Percentiles rank a stretch among this genome's conserved stretches.
These are phyloP conservation scores for Clarireedia sp. DNA, from an alignment of 2,329 filamentous ascomycete genomes.

Conservation along the genomic window DNA sequence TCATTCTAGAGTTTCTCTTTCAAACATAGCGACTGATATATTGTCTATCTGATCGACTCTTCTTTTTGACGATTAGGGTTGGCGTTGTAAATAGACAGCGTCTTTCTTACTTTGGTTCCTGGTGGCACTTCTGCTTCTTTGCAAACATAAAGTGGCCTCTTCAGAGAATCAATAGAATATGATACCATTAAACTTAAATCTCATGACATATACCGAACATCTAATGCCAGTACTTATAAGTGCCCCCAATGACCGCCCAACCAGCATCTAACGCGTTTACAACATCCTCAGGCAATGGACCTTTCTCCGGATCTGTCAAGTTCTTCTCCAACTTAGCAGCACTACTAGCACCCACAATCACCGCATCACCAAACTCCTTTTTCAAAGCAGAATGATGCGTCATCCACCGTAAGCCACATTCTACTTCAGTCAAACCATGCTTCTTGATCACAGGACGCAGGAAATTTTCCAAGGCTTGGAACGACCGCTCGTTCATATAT, in stretches of 20 bases:
- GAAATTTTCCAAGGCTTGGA: constrained; percentile 53
- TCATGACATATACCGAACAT: neutral
- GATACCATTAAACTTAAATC: too few relatives aligned
- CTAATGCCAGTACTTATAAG: neutral
- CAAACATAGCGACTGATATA: constrained; percentile 1
- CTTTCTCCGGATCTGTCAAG: constrained; percentile 52
- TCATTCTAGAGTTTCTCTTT: neutral
- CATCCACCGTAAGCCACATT: constrained; percentile 66
- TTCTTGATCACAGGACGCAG: constrained; percentile 62
- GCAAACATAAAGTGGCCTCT: neutral
- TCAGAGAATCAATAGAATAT: neutral
- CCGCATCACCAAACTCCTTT: constrained; percentile 46
- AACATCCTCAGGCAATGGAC: constrained; percentile 69
- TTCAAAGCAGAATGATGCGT: constrained; percentile 60
- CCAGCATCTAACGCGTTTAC: constrained; percentile 68
- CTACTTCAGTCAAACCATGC: constrained; percentile 60
- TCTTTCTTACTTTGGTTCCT: neutral
- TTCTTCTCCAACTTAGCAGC: constrained; percentile 50
- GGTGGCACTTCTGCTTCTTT: neutral
- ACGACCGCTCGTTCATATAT: constrained; percentile 56
- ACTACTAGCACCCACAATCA: constrained; percentile 53
- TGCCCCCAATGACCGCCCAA: constrained; percentile 40
- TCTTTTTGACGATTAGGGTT: neutral
- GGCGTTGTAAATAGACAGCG: neutral
- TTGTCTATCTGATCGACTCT: neutral